Base-by-base conservation (phyloP, 331 rosid species). In the Rhamnella rubrinervis region DNA sequence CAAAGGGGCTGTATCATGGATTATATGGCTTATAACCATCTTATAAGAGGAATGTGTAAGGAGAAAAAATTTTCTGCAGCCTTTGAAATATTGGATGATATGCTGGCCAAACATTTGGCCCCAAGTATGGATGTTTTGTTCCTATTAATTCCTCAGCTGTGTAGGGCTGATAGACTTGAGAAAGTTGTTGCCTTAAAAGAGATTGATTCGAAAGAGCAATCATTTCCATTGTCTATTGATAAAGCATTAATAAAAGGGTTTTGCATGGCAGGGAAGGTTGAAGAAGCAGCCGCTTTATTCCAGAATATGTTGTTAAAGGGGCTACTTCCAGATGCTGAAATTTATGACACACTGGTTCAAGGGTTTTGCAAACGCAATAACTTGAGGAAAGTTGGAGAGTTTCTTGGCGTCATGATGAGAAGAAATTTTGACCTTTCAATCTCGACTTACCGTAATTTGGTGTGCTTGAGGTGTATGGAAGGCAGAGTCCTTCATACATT, bases 161-260 rank as follows among this genome's bases (percentile, higher is more conserved):
- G 92, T 63, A 87, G 71, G 79, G 88, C 80, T 67, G 81, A 47
- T 77, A 84, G 80, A 65, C 72, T 55, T 57, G 86, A 84, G 61
- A 83, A 76, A 51, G 98, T 91, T 50, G 38, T 80, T 64, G 77
- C 82, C 50, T 77, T 93, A 46, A 85, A 81, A 80, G 88, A 90
- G 77, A 61, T 80, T 39, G 41, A 71, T 67, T 18, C 75, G 71
- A 74, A 77, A 66, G 86, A 87, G 75, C 71, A 80, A 2, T 65
- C 86, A 60, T 72, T 63, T 74, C 67, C 82, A 50, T 66, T 49
- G 73, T 67, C 80, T 69, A 72, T 75, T n/a, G 62, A 75, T 65
- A 55, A 70, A 35, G 92, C 91, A 15, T 75, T 93, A 64, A 58
- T 91, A 59, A 41, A 74, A 44, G 96, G 95, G 67, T 87, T 81